Evolutionary conservation across 1,284 basidiomycete genomes (phyloP), one percentile per base, ranked within the genome.

Genomic region (Ustilago shanxiensis): DNA sequence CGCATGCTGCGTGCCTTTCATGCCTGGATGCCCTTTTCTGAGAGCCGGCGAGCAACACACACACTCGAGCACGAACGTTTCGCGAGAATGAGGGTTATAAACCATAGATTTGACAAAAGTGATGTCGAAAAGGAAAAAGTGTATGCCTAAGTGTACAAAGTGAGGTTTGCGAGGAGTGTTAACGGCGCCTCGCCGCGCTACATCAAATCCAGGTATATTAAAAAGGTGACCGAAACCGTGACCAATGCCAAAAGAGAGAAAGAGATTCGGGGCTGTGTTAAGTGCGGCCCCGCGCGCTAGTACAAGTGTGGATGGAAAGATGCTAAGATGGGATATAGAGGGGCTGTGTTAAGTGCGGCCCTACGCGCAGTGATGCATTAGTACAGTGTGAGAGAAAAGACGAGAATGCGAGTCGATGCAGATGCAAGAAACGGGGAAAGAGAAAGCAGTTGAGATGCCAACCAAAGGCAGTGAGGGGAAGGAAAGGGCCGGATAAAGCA

Each of bases 341-440:
- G 67, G 72, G 72, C 72, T 66, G 72, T 75, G 75, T 77, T 73
- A 72, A 74, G 75, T 60, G 75, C 72, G 75, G 71, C 71, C 66
- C 72, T 52, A 60, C 71, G 71, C 67, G 64, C 72, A 64, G 47
- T 41, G 33, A 62, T 61, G 60, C 59, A 64, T 56, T 58, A 60
- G 66, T 62, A 67, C 58, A 66, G 58, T 52, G 29, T 55, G 26
- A 31, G 52, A 63, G 33, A 52, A 63, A 26, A 52, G 28, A 56
- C 45, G 47, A 26, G 47, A 58, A 66, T 75, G 69, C 63, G 66
- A 66, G 24, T 49, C 31, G 67, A 73, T 66, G 69, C 66, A 70
- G 56, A 66, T 72, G 66, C 66, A 62, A 53, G 45, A 60, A 64
- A 37, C 53, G 41, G 61, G n/a, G 50, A 57, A 57, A 14, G 18